Conservation (phyloP, 495 filamentous ascomycete species). For the Immersiella caudata region DNA sequence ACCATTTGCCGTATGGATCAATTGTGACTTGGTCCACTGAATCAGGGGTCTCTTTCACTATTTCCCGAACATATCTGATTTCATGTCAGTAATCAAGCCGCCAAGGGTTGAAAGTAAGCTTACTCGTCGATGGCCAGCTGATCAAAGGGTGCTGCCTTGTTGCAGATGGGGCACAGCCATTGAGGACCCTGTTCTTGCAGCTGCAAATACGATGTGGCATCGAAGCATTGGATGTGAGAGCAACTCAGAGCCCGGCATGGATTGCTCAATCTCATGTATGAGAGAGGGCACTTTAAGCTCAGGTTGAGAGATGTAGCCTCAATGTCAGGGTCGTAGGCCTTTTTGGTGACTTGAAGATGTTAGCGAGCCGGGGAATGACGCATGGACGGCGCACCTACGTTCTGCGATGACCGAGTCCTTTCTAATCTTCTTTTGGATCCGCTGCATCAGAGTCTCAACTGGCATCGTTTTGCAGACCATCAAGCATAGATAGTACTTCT, state of each 20-base stretch:
- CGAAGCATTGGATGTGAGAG: slow-evolving; percentile 92
- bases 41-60: slow-evolving; percentile 69
- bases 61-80: slow-evolving; percentile 84
- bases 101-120: slow-evolving; percentile 33
- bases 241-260: slow-evolving; percentile 81
- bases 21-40: slow-evolving; percentile 83
- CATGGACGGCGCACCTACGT: slow-evolving; percentile 58
- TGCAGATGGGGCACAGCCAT: slow-evolving; percentile 93
- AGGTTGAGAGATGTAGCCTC: slow-evolving; percentile 82
- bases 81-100: slow-evolving; percentile 16
- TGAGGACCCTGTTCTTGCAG: slow-evolving; percentile 94
- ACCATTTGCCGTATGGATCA: slow-evolving; percentile 84
- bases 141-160: slow-evolving; percentile 78
- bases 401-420: slow-evolving; percentile 81
- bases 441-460: slow-evolving; percentile 69
- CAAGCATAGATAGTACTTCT: slow-evolving; percentile 78
- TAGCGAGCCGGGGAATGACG: slow-evolving; percentile 19
- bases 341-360: slow-evolving; percentile 67
- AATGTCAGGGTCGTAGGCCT: slow-evolving; percentile 84
- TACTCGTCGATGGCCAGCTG: slow-evolving; percentile 84
- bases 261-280: slow-evolving; percentile 75
- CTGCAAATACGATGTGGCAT: slow-evolving; percentile 90
- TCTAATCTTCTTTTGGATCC: slow-evolving; percentile 72
- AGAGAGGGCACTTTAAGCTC: slow-evolving; percentile 90
- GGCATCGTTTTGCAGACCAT: slow-evolving; percentile 74